Percentiles rank a stretch among this genome's conserved stretches.
phyloP scores from a whole-genome alignment of 148 eudicot species.

The Camellia sinensis region DNA sequence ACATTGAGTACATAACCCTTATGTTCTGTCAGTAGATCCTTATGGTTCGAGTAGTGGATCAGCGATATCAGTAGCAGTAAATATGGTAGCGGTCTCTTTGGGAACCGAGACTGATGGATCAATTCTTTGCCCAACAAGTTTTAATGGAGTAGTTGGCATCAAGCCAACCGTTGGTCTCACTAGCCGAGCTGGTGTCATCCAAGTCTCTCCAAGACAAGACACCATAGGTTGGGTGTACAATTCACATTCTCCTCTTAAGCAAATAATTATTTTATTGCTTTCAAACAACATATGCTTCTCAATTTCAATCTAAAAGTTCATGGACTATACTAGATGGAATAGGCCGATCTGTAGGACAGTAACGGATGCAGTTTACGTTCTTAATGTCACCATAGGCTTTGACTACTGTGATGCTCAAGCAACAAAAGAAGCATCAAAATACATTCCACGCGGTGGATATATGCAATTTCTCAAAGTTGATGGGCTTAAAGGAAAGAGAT shows the following conservation, averaged over 20 bases:
- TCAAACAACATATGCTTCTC: not conserved
- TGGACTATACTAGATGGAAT: constrained; percentile 4
- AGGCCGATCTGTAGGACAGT: constrained; percentile 81
- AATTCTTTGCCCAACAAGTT: constrained; percentile 49
- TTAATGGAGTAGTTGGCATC: constrained; percentile 56
- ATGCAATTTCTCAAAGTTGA: constrained; percentile 38
- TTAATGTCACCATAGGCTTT: constrained; percentile 57
- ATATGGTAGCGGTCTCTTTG: constrained; percentile 50
- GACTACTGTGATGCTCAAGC: constrained; percentile 53
- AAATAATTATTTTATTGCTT: not conserved
- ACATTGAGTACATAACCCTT: constrained; percentile 49
- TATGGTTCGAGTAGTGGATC: constrained; percentile 75
- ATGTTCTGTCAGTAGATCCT: constrained; percentile 41
- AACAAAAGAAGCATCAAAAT: constrained; percentile 44
- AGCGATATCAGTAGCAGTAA: constrained; percentile 61
- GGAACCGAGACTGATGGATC: constrained; percentile 73
- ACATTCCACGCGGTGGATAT: constrained; percentile 65
- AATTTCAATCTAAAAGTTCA: not conserved
- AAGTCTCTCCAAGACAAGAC: constrained; percentile 61
- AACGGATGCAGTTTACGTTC: constrained; percentile 63
- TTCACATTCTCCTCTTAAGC: not conserved
- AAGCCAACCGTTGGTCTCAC: constrained; percentile 75
- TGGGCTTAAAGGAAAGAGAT: constrained; percentile 54
- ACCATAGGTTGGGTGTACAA: constrained; percentile 46
- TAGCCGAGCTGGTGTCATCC: constrained; percentile 62